Evolutionary conservation across 192 early-diverging fungal species (phyloP).

Genomic region (Lobosporangium transversale): DNA sequence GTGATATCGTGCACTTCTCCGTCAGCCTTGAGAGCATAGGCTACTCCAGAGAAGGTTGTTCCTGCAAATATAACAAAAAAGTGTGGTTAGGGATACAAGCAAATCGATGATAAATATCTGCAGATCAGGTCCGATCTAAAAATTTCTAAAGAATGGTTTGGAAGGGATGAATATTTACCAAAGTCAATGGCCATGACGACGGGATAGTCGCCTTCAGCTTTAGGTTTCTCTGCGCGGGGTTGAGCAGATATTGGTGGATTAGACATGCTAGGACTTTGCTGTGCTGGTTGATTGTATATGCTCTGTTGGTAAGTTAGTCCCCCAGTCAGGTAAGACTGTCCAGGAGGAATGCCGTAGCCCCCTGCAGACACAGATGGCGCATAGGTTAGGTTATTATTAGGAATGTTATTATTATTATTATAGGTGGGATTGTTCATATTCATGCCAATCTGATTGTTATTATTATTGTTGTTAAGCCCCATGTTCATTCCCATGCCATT

Average conservation of each 20-base stretch:
- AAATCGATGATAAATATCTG: neutral
- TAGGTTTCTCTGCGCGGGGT: conserved; percentile 17
- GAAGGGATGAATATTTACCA: conserved; percentile 32
- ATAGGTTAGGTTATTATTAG: neutral
- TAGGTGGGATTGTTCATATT: conserved; percentile 1
- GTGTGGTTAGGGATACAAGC: neutral
- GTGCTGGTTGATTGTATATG: conserved; percentile 20
- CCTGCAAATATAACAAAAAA: conserved; percentile 27
- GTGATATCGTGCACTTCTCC: conserved; percentile 57
- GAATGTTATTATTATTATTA: conserved; percentile 2
- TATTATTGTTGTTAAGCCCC: neutral
- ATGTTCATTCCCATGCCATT: conserved; percentile 9
- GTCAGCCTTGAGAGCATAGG: conserved; percentile 58
- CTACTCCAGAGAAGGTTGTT: conserved; percentile 61
- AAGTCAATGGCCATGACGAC: conserved; percentile 63
- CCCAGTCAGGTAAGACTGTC: conserved; percentile 10
- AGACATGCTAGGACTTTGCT: neutral
- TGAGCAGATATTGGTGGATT: conserved; percentile 1
- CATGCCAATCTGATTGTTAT: neutral
- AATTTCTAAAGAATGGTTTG: neutral
- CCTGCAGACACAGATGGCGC: neutral
- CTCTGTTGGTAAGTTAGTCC: conserved; percentile 23
- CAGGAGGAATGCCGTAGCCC: neutral
- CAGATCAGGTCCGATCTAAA: neutral
- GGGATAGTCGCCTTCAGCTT: conserved; percentile 52